Conservation (phyloP, 176 grass and related monocot genomes). For the Rhipidocladum racemiflorum region DNA sequence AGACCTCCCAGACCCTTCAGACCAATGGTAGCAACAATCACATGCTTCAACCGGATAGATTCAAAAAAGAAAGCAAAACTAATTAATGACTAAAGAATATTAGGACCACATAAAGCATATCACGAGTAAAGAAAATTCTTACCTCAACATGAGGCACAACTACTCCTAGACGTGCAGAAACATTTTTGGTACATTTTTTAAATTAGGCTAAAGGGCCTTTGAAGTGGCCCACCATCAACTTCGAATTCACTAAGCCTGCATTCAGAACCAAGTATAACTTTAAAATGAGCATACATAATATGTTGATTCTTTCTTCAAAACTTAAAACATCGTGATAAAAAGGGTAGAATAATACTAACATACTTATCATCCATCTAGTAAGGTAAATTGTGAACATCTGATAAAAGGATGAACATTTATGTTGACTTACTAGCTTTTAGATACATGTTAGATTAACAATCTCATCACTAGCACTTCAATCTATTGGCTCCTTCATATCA, state of each 20-base stretch:
- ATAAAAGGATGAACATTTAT: not conserved
- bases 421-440: not conserved
- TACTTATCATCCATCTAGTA: not conserved
- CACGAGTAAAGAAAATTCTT: conserved; percentile 3
- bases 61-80: not conserved
- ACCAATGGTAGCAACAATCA: conserved; percentile 60
- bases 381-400: not conserved
- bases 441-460: not conserved
- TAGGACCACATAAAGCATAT: no score
- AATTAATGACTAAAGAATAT: not conserved
- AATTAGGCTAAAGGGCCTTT: conserved; percentile 75
- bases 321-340: not conserved
- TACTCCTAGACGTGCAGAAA: conserved; percentile 57
- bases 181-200: conserved; percentile 58
- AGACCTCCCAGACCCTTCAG: conserved; percentile 89
- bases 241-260: conserved; percentile 84
- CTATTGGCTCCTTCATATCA: not conserved
- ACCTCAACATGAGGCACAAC: conserved; percentile 71
- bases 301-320: not conserved
- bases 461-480: not conserved
- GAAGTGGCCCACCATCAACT: conserved; percentile 75
- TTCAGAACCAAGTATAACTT: not conserved
- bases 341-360: not conserved
- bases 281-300: not conserved
- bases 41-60: conserved; percentile 73